Evolutionary conservation across 2,329 filamentous ascomycete genomes (phyloP), one percentile per base, ranked within the genome.

Genomic region (Gnomoniopsis sp.): DNA sequence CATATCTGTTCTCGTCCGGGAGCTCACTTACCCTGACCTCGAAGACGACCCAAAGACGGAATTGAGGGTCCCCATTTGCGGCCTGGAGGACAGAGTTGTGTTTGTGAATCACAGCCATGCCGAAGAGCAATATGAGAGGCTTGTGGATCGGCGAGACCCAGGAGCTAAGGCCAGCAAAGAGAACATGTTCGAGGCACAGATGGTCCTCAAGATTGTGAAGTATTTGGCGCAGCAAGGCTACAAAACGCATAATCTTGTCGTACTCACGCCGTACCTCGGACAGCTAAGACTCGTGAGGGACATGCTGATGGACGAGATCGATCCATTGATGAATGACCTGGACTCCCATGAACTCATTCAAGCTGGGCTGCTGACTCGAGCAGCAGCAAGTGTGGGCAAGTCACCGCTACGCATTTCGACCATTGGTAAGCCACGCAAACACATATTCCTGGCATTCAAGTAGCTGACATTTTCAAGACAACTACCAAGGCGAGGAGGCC

Each of bases 401-500:
- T 75, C 74, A 1, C 75, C 68, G 0, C 74, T 91, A 17, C 76
- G 80, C 0, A 75, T 92, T 0, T 90, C 88, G 0, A 91, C 88
- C 0, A 88, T 92, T 53, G 87, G 86, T 88, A 71, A 68, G 81
- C 68, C 33, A 23, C 4, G 7, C 41, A 54, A 22, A 17, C 7
- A 1, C 8, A 57, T 14, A 21, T 1, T 19, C 21, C 2, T 57
- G 51, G 49, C 14, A 41, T 26, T 8, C 19, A 3, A 38, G n/a
- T 11, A 36, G 17, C 14, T 58, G 15, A 64, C 56, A 22, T 43
- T 49, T 49, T 11, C 23, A 21, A 87, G 88, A 92, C 62, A 92
- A 92, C 61, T 93, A 89, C 58, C 89, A 92, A 68, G 88, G 89
- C 1, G 89, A 92, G 66, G 89, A 93, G 63, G 86, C 83, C 41